These are phyloP conservation scores for Auxenochlorella pyrenoidosa DNA, from an alignment of 139 green algal species.

Conservation along the genomic window DNA sequence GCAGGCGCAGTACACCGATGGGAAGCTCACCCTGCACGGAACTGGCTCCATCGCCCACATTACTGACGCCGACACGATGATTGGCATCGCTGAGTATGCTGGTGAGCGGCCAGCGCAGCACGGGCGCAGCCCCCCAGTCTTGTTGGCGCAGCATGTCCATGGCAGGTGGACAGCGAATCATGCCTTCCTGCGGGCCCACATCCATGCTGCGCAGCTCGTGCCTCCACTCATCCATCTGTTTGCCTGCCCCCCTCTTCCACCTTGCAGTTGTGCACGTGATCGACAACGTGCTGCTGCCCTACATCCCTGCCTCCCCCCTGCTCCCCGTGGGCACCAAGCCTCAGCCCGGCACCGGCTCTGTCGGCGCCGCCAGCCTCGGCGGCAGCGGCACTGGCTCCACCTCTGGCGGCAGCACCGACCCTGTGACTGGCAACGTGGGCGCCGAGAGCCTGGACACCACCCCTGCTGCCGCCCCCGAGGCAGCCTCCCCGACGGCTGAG, in stretches of 20 bases:
- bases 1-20: constrained; percentile 14
- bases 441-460: neutral
- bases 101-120: neutral
- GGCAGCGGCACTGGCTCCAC: neutral
- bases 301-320: neutral
- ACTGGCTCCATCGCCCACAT: neutral
- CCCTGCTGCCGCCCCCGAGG: neutral
- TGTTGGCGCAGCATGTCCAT: neutral
- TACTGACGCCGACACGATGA: neutral
- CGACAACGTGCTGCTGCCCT: constrained; percentile 16
- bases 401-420: no score
- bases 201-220: no score
- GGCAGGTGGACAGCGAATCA: neutral
- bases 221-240: no score
- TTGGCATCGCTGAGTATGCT: neutral
- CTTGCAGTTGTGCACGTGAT: constrained; percentile 11
- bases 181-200: neutral
- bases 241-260: neutral
- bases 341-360: neutral
- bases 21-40: neutral
- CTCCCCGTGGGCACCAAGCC: neutral
- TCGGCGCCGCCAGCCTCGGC: neutral
- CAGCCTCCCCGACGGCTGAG: neutral
- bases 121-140: neutral
- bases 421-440: no score